Conservation (phyloP, 73 alveolate genomes). For the Urostyla sp. region DNA sequence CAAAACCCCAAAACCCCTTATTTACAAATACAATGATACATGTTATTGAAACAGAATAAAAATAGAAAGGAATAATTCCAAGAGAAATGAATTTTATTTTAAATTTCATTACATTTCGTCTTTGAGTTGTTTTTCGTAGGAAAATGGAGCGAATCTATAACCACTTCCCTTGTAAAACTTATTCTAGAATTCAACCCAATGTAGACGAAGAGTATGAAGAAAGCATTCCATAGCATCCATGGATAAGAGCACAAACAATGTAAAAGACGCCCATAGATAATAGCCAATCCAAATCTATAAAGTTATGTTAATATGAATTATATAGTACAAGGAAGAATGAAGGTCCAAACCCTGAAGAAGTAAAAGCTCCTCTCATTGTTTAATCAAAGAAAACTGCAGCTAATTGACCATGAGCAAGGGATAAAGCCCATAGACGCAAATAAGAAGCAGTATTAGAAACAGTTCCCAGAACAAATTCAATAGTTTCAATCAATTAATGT, state of each 20-base stretch:
- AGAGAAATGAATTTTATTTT: too few species aligned
- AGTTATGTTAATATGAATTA: slow-evolving; percentile 12
- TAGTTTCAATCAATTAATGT: slow-evolving; percentile 97
- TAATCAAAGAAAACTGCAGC: slow-evolving; percentile 97
- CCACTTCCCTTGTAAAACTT: slow-evolving; percentile 98
- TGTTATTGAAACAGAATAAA: too few species aligned
- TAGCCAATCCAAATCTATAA: slow-evolving; percentile 64
- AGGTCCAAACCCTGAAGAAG: slow-evolving; percentile 48
- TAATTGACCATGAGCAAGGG: slow-evolving; percentile 98
- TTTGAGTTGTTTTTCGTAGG: slow-evolving; percentile 48
- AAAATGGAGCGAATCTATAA: slow-evolving; percentile 89
- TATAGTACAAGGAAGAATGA: slow-evolving; percentile 61
- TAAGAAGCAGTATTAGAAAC: slow-evolving; percentile 98
- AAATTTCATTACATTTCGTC: too few species aligned
- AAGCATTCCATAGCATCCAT: slow-evolving; percentile 99
- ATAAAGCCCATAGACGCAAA: slow-evolving; percentile 99
- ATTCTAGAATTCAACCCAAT: slow-evolving; percentile 99
- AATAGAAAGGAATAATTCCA: too few species aligned
- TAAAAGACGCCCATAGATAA: slow-evolving; percentile 83
- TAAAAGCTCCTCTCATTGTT: slow-evolving; percentile 83
- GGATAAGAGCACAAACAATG: slow-evolving; percentile 93
- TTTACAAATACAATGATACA: too few species aligned
- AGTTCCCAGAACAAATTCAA: slow-evolving; percentile 97
- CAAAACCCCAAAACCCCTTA: too few species aligned
- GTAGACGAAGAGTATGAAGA: slow-evolving; percentile 97